Base-by-base conservation (phyloP, 495 filamentous ascomycete species). In the Hypomontagnella submonticulosa region DNA sequence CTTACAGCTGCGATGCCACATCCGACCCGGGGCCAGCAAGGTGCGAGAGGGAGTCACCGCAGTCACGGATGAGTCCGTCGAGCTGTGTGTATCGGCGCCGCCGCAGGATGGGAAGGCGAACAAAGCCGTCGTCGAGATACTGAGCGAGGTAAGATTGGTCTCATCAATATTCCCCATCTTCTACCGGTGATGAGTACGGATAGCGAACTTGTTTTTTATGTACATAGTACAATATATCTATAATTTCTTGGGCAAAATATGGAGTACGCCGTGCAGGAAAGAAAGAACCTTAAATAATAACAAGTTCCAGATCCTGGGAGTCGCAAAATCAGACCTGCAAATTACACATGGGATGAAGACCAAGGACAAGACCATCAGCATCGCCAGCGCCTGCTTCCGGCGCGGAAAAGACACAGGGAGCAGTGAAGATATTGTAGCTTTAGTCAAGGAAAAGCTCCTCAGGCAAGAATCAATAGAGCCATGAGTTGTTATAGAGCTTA, bases 71-170 rank as follows among this genome's bases (percentile, higher is more conserved):
- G 80, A 86, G 5, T 74, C 75, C 9, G 79, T 91, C 53, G 84
- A 88, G 47, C 69, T 92, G 1, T 87, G 84, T 23, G 87, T 90
- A 0, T 71, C 88, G 2, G 88, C 86, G 0, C 86, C 81, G 44
- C 83, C 88, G 8, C 79, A 83, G 34, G 85, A 90, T 18, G 88
- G 88, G 1, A 86, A 88, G 71, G 85, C 88, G 3, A 92, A 92
- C 64, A 79, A 81, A 54, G 87, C 88, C 11, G 87, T 90, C 6
- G 78, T 86, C 58, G 80, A 85, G 52, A 73, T 90, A 4, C 75
- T 92, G 37, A 88, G 88, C 56, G 78, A 87, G 78, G 88, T 90
- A 70, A 54, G 75, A 57, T 27, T 23, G 9, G 4, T 40, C 12
- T 15, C 37, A 3, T 13, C 1, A n/a, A n/a, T 11, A 12, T 23